Evolutionary conservation across 2,329 filamentous ascomycete genomes (phyloP), one percentile per base, ranked within the genome.

Genomic region (Bertia moriformis): DNA sequence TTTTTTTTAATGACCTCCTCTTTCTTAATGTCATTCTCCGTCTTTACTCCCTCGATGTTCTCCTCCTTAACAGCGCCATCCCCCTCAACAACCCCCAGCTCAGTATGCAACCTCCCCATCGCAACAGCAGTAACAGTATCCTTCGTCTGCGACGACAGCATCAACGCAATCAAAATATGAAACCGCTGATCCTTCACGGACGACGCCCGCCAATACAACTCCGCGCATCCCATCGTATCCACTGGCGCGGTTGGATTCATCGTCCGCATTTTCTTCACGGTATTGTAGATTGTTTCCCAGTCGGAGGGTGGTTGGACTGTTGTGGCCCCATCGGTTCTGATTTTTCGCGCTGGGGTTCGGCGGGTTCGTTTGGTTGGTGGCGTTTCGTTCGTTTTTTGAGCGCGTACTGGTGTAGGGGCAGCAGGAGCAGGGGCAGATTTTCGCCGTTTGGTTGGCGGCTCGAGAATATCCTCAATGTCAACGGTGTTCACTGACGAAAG

Each of bases 191-290:
- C 71, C 42, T 60, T 64, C 18, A 64, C 54, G 41, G 60, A 66
- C 10, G 69, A 66, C 1, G 49, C 57, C 14, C 60, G 55, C 37
- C 68, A 61, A 2, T 83, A 83, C 7, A 91, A 67, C 4, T 73
- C 72, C 58, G 87, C 87, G 59, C 91, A 98, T 10, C 91, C 91
- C 88, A 96, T 95, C 0, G 89, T 96, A 57, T 98, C 91, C 10
- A 98, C 91, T 63, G 71, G 54, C 54, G 82, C 61, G 60, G 59
- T 51, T 4, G 68, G 69, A 3, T 67, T 69, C 0, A 60, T 54
- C 3, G 59, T 56, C 2, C 76, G 79, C 87, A 96, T 95, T 51
- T 73, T 70, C 50, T 80, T 79, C 35, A 93, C 82, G 1, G 74
- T 62, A 22, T 69, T 61, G 60, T 95, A 98, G 41, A 94, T 76